These are phyloP conservation scores for Rasamsonia emersonii DNA, from an alignment of 2,329 filamentous ascomycete species.

Conservation along the genomic window DNA sequence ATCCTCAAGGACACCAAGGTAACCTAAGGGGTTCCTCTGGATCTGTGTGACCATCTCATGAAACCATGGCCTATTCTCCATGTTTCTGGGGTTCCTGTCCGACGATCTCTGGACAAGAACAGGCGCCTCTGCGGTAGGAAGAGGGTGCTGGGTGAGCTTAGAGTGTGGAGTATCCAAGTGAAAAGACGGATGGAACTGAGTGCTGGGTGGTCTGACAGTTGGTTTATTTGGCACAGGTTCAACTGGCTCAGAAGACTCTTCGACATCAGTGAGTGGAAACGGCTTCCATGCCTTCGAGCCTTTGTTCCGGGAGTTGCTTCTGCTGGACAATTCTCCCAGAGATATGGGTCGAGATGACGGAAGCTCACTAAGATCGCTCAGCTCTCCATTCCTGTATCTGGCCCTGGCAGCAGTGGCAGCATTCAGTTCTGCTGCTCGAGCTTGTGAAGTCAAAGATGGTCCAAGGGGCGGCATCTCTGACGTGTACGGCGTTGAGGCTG, in stretches of 20 bases:
- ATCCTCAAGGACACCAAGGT: slow-evolving; percentile 6
- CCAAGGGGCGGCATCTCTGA: slow-evolving; percentile 6
- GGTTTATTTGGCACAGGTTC: background rate
- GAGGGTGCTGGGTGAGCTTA: background rate
- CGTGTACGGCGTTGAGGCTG: background rate
- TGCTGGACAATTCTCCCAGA: slow-evolving; percentile 13
- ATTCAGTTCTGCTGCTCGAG: slow-evolving; percentile 12
- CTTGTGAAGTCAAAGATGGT: slow-evolving; percentile 11
- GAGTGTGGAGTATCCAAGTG: background rate
- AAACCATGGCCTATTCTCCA: slow-evolving; percentile 6
- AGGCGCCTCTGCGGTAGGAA: background rate
- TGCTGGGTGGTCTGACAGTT: background rate
- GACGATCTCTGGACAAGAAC: background rate
- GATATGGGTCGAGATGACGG: slow-evolving; percentile 18
- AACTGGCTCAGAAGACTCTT: slow-evolving; percentile 1
- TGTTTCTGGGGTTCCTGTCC: background rate
- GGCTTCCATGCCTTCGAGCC: slow-evolving; percentile 13
- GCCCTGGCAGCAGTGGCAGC: slow-evolving; percentile 8
- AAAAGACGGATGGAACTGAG: background rate
- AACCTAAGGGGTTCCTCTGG: slow-evolving; percentile 14
- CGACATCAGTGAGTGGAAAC: slow-evolving; percentile 7
- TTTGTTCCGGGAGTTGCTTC: slow-evolving; percentile 13
- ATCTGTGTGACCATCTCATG: slow-evolving; percentile 4
- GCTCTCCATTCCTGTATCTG: slow-evolving; percentile 10
- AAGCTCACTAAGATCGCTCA: slow-evolving; percentile 14